Base-by-base conservation (phyloP, 2,329 filamentous ascomycete species). In the Teratosphaeriaceae sp. region DNA sequence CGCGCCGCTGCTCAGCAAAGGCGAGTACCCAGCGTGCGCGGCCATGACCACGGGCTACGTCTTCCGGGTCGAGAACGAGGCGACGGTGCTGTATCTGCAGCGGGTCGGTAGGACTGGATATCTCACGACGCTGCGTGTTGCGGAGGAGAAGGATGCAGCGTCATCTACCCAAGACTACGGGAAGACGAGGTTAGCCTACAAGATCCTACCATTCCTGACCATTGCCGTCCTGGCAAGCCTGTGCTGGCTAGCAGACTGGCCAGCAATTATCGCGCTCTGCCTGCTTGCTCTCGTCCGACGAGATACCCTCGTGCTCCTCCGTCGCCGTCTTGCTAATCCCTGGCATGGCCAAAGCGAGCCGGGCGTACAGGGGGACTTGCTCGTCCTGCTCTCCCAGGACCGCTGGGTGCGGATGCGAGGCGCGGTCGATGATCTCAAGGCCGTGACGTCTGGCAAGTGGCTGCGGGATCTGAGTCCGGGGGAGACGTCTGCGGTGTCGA, bases 371-470 rank as follows among this genome's bases (percentile, higher is more conserved):
- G 65, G 67, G 3, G 72, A 78, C 50, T 71, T 80, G 40, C 60
- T 73, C 2, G 63, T 81, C 19, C 69, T 78, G 21, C 65, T 81
- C 3, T 72, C 70, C 16, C 65, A 69, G 19, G 73, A 74, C 31
- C 66, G 72, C 0, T 70, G 68, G 52, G 67, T 81, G 1, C 63
- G 73, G 11, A 65, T 83, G 31, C 68, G 70, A 21, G 80, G 79
- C 3, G 56, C 65, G 3, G 66, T 73, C 6, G 67, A 73, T 23
- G 79, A 82, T 54, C 65, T 82, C 5, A 76, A 76, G 44, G 77
- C 78, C 22, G 68, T 82, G 30, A 81, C 78, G 1, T 71, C 74
- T 2, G 72, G 74, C 2, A 54, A 68, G 21, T 82, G 78, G 78
- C 59, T 83, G 35, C 65, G 70, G 9, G 63, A 70, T 29, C 71